Evolutionary conservation across 2,329 filamentous ascomycete species (phyloP).

Genomic region (Colletotrichum orchidophilum): DNA sequence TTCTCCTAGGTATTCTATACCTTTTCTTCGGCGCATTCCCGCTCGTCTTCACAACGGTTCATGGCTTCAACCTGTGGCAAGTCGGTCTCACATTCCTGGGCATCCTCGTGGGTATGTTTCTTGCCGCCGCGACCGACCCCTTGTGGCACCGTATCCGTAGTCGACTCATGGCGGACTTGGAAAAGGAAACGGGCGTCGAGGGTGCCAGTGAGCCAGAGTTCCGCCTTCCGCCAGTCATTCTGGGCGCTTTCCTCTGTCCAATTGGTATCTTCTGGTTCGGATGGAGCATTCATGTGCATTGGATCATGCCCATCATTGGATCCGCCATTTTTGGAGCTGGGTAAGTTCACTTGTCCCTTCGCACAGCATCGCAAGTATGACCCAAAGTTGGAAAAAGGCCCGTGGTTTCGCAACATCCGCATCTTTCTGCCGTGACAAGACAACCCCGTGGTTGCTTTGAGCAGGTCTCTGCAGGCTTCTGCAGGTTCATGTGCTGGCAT

Average conservation of each 20-base stretch:
- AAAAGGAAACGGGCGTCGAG: constrained; percentile 58
- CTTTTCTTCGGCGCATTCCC: constrained; percentile 92
- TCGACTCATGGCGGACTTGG: constrained; percentile 64
- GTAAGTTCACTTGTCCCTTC: constrained; percentile 55
- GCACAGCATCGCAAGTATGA: constrained; percentile 30
- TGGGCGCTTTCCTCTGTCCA: constrained; percentile 81
- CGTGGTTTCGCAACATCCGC: constrained; percentile 18
- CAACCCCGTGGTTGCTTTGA: constrained; percentile 19
- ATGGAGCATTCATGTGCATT: constrained; percentile 87
- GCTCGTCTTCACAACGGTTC: constrained; percentile 77
- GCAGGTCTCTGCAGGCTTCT: constrained; percentile 13
- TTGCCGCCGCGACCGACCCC: constrained; percentile 70
- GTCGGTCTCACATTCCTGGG: constrained; percentile 82
- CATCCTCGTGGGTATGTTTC: constrained; percentile 73
- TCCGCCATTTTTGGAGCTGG: constrained; percentile 76
- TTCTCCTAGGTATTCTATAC: constrained; percentile 88
- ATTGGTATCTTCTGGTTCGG: constrained; percentile 88
- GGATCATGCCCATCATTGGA: constrained; percentile 80
- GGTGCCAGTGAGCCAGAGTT: constrained; percentile 85
- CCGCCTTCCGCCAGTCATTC: constrained; percentile 78
- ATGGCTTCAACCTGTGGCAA: constrained; percentile 83
- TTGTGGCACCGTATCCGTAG: constrained; percentile 71
- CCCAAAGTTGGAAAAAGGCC: constrained; percentile 30
- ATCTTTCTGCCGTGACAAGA: constrained; percentile 17
- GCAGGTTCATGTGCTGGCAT: constrained; percentile 24